Base-by-base conservation (phyloP, 2,329 filamentous ascomycete species). In the Pseudogymnoascus sp. region DNA sequence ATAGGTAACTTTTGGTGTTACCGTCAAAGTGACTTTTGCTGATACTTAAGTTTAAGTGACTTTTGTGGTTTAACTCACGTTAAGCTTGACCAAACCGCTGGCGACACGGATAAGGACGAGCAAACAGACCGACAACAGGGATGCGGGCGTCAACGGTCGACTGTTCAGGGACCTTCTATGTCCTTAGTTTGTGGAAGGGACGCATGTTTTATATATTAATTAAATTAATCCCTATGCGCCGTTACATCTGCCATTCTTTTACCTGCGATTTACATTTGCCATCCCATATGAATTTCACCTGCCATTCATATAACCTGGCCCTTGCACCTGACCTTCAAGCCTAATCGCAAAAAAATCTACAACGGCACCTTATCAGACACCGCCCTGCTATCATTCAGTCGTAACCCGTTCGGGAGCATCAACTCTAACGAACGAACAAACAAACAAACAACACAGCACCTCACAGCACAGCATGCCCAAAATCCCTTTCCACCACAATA, bases 101-200 rank as follows among this genome's bases (percentile, higher is more conserved):
- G n/a, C n/a, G 45, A 19, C 26, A 55, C n/a, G 45, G 45, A 55
- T 55, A 33, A 33, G 41, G 41, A 55, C 43, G n/a, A 55, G 45
- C 45, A 55, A 55, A 55, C 45, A 45, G 41, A 29, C 26, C 19
- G 19, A 19, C 19, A 45, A 45, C 41, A 55, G 45, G 45, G 45
- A 55, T 55, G 10, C 8, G 45, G 49, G 29, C 29, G 29, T 31
- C 49, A 55, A 55, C 29, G 29, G 49, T 55, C 19, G 49, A 33
- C 16, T 52, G 6, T 52, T 31, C 45, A 31, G 23, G 45, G 45
- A 55, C 26, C 49, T 19, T 31, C 23, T n/a, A 2, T 16, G n/a
- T 11, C 14, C 12, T 6, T 45, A 16, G 45, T 10, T 52, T 26
- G n/a, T 0, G 8, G 10, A 55, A n/a, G 23, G 49, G 19, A 19